Evolutionary conservation across 106 monocot genomes (phyloP), one percentile per base, ranked within the genome.

Genomic region (Alisma plantagoaquatica): DNA sequence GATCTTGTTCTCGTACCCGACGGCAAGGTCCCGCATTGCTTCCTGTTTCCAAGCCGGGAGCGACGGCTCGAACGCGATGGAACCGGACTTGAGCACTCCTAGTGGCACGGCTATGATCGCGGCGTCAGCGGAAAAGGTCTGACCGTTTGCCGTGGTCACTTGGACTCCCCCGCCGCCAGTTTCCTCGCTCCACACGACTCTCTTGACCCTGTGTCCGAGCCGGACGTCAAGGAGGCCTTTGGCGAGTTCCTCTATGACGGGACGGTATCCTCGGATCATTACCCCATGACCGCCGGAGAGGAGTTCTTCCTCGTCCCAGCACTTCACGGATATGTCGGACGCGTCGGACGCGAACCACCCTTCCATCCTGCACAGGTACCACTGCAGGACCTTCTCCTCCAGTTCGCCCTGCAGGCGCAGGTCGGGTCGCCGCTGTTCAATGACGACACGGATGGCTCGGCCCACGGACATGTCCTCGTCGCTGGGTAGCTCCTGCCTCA

Each of bases 261-360:
- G 96, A 10, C 69, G 78, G 64, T 90, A 98, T 20, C 96, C 96
- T 23, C 85, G 84, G 16, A 98, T 80, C 89, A 98, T 85, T 14
- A 98, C 81, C 25, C 84, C 96, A 72, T 98, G 96, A 25, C 96
- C 96, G 69, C 96, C 96, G 33, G 96, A 73, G 31, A 98, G 82
- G 33, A 90, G 59, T 59, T 77, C 96, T 66, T 90, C 96, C 96
- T 90, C 62, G 56, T 99, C 90, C 98, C 98, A 99, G 33, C 55
- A 57, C 72, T 82, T 84, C 23, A 90, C 32, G 10, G 98, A 90
- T 38, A 99, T 86, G 23, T 52, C 68, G 47, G 90, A 81, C 51
- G 98, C 77, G 68, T 99, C 98, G 51, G 90, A 71, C 66, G 98
- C 90, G 77, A 90, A 99, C 98, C 98, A 99, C 10, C 98, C 98